Evolutionary conservation across 2,329 filamentous ascomycete genomes (phyloP), one percentile per base, ranked within the genome.

Genomic region (Parafenestella ontariensis): DNA sequence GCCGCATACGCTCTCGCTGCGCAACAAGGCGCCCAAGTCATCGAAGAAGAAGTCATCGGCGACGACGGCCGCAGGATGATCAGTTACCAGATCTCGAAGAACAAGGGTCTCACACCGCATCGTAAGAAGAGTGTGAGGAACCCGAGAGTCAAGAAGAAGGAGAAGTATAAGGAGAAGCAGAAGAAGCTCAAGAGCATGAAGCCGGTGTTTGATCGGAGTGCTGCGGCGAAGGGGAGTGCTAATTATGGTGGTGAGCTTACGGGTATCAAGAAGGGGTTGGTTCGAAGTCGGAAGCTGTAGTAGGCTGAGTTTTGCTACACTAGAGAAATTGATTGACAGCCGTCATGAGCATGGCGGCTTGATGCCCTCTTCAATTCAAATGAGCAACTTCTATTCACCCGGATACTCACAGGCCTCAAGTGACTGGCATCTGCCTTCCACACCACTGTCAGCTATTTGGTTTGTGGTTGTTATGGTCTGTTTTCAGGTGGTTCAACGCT

Each of bases 141-240:
- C 79, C 93, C 95, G 31, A 84, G 95, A 75, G 94, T 98, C 62
- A 99, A 98, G 89, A 98, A 97, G 89, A 87, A 92, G 78, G 92
- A 92, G 87, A 92, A 92, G 86, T 99, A 87, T 76, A 92, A 96
- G 73, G 89, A 92, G 77, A 97, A 96, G 85, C 90, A 94, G 85
- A 98, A 97, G 90, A 97, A 98, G 84, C 79, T 98, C 72, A 87
- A 86, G 69, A 94, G 89, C 73, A 91, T 93, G 81, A 91, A 90
- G 80, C 85, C 90, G 8, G 83, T 91, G 13, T 98, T 93, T 81
- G 91, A 92, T 77, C 65, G 61, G 34, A 33, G 33, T n/a, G 91
- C 64, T 90, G 91, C 58, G 88, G 96, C 79, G 87, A 90, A 65
- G 86, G 92, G 49, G 5, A 63, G 65, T 28, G 69, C 68, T 1